Evolutionary conservation across 805 yeast genomes (phyloP), one percentile per base, ranked within the genome.

Genomic region (Schwanniomyces vanrijiae): DNA sequence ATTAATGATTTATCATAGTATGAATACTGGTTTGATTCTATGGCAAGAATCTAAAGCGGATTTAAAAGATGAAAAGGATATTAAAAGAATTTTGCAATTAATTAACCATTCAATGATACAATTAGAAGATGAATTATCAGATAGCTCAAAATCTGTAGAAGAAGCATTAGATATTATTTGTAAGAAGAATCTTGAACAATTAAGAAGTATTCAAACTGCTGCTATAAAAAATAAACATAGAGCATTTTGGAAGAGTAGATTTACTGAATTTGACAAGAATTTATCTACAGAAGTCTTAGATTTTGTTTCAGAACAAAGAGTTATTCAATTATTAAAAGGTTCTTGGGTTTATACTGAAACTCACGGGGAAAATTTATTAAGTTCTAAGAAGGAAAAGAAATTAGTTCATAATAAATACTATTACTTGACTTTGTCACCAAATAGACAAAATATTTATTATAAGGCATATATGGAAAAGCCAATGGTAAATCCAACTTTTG

Each of bases 221-320:
- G 62, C 64, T 9, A 55, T 78, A 38, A 79, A 75, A 52, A 51
- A 52, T 5, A 38, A 53, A 0, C 77, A 77, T 21, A 50, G 60
- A 9, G 47, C 49, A 0, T 58, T 61, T 10, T 84, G 92, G 83
- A 60, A 69, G 1, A 45, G 56, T 0, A 72, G 76, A 35, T 70
- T 82, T 37, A 49, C 54, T 2, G 73, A 68, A 24, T 84, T 88
- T 57, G 77, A 81, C 56, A 62, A 64, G 3, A 63, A 75, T 25
- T 69, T 86, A 47, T 61, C 75, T 9, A 60, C 65, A 11, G 90
- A 89, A 59, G 87, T 85, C 0, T 68, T 76, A 47, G 84, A 82
- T 33, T 87, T 86, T 60, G 90, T 88, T 13, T 78, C 80, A 47
- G 90, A 86, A 60, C 94, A 87, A 66, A 75, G 92, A 55, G 81